Base-by-base conservation (phyloP, 2,329 filamentous ascomycete genomes). In the Ceratocystis huliohia region DNA sequence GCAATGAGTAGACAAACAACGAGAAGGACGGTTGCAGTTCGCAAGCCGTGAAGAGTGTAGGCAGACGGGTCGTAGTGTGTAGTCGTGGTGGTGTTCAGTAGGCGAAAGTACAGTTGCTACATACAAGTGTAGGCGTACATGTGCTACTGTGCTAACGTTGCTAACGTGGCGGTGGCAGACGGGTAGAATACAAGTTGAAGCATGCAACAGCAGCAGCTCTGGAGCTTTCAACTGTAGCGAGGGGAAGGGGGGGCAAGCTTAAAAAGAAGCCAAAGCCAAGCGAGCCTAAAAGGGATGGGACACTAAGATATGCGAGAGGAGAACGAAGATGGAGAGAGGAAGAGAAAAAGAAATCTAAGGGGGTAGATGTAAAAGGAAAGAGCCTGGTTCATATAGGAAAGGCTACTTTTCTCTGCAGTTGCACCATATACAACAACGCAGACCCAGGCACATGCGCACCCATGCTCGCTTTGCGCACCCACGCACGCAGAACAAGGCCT, bases 181-280 rank as follows among this genome's bases (percentile, higher is more conserved):
- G 33, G 37, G 61, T 33, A 62, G 61, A 45, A 46, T 41, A 62
- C 33, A 62, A 62, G 37, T 41, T 41, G 37, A 41, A 41, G 37
- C 37, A 41, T 20, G 59, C 41, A 33, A 62, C 22, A 37, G 33
- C 59, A 33, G 30, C 30, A 33, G 30, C 59, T 22, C 20, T 63
- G 46, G 8, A 63, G 20, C 41, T 30, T 50, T 33, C 56, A 59
- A 59, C 28, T 30, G 61, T 33, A 63, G 61, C 44, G 44, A 45
- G 33, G 65, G 37, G 57, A 45, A 46, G 59, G 65, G 57, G 61
- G 65, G 61, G 62, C 61, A 67, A 67, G 63, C 66, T 64, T 67
- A 67, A 67, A 67, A 64, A 67, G 30, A 33, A 56, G 66, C 66
- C 57, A 63, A 46, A 63, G 46, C 66, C 66, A 67, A 64, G 53